Evolutionary conservation across 2,329 filamentous ascomycete genomes (phyloP), one percentile per base, ranked within the genome.

Genomic region (Celoporthe dispersa): DNA sequence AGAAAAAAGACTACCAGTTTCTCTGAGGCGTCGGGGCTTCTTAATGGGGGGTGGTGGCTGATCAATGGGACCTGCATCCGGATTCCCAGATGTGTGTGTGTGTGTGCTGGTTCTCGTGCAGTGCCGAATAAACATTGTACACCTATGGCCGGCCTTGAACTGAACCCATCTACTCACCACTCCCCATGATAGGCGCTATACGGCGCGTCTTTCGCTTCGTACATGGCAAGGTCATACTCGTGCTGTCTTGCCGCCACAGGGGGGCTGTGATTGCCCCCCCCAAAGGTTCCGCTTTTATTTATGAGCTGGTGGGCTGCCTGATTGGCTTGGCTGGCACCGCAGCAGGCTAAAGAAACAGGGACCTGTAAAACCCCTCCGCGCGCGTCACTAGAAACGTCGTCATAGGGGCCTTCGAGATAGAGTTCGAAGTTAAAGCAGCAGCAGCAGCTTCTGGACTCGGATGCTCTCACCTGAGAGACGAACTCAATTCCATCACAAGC

Each of bases 371-470:
- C 8, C 44, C 28, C 14, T 31, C 12, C 31, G 12, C 28, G 31
- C 31, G 51, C 64, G 64, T 51, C 64, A 66, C 64, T 16, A 55
- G 44, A 41, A 57, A 28, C 64, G 64, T 66, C 64, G 64, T 66
- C 64, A 66, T 66, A 57, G 64, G 31, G 35, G 25, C 35, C 57
- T n/a, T 6, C 25, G 0, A 31, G 4, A 48, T 53, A 25, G 48
- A 53, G n/a, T 14, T 53, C 48, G 41, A 19, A 39, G 22, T 55
- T 55, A 25, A 5, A 28, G 51, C 51, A 55, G 48, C 48, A 44
- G 41, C 41, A 44, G 35, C 35, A 35, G 35, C 8, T n/a, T 19
- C n/a, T 16, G 19, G 2, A n/a, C 19, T 48, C 44, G 2, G 14
- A 48, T n/a, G 7, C 22, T 44, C 41, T 48, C 44, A 48, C 9